Conservation (phyloP, 768 basidiomycete species). For the Tulasnella sp. region DNA sequence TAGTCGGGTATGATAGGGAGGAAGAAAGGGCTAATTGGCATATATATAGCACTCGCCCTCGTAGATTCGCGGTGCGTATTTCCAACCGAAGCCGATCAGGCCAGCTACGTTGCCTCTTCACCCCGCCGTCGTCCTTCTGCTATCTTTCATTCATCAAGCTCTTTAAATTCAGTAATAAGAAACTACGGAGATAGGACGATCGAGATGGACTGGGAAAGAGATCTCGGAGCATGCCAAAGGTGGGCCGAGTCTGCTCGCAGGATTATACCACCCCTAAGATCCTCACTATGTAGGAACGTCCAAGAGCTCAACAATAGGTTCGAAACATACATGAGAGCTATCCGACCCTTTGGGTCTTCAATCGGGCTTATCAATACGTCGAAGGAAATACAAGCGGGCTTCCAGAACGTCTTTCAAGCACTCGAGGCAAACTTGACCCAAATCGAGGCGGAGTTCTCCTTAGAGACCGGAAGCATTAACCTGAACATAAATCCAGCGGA, state of each 20-base stretch:
- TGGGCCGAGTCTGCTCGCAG: slow-evolving; percentile 34
- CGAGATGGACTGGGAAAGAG: slow-evolving; percentile 61
- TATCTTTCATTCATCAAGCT: too few relatives aligned
- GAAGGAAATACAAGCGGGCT: slow-evolving; percentile 62
- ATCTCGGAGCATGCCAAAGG: slow-evolving; percentile 62
- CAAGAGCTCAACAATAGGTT: slow-evolving; percentile 67
- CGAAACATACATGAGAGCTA: slow-evolving; percentile 69
- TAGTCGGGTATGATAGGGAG: too few relatives aligned
- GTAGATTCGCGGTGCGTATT: too few relatives aligned
- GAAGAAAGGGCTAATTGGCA: too few relatives aligned
- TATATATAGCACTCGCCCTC: too few relatives aligned
- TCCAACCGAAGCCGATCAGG: too few relatives aligned
- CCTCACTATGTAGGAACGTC: slow-evolving; percentile 45
- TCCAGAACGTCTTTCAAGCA: slow-evolving; percentile 65
- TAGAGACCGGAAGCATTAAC: too few relatives aligned
- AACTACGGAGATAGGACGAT: slow-evolving; percentile 56
- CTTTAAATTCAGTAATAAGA: too few relatives aligned
- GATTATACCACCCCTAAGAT: neutral
- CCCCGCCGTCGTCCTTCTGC: too few relatives aligned
- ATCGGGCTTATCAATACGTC: slow-evolving; percentile 72
- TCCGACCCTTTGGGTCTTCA: slow-evolving; percentile 73
- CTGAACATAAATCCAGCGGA: too few relatives aligned
- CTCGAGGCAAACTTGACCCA: slow-evolving; percentile 64
- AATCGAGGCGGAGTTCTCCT: too few relatives aligned
- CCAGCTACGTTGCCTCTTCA: too few relatives aligned